Conservation (phyloP, 2,329 filamentous ascomycete species). For the Dothistroma septosporum region DNA sequence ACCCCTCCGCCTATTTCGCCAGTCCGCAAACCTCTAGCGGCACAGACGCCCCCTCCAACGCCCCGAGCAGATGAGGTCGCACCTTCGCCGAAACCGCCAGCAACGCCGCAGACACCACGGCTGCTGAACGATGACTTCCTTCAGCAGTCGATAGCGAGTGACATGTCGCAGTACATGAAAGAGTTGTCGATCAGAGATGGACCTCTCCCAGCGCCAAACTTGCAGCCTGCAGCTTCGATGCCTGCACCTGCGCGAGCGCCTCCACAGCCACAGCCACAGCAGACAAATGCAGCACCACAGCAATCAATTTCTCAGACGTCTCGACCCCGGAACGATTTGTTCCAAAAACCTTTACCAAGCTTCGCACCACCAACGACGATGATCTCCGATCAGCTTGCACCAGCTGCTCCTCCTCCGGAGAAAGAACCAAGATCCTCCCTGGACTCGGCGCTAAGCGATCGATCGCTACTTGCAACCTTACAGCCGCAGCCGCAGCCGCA, state of each 20-base stretch:
- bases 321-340: conserved; percentile 26
- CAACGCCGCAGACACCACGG: conserved; percentile 31
- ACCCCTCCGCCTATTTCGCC: conserved; percentile 47
- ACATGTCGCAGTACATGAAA: conserved; percentile 40
- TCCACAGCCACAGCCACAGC: conserved; percentile 2
- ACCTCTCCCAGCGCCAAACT: conserved; percentile 25
- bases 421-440: conserved; percentile 12
- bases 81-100: conserved; percentile 31
- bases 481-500: conserved; percentile 9
- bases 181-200: conserved; percentile 33
- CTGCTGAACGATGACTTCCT: conserved; percentile 45
- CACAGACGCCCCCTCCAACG: conserved; percentile 35
- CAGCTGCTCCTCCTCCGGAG: conserved; percentile 4
- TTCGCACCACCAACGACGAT: conserved; percentile 24
- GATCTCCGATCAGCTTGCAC: conserved; percentile 4
- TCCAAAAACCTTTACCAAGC: conserved; percentile 34
- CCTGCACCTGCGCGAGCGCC: conserved; percentile 11
- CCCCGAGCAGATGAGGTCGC: conserved; percentile 27
- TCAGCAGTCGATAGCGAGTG: conserved; percentile 46
- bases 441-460: conserved; percentile 13
- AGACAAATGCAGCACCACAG: conserved; percentile 8
- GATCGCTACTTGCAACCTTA: background rate
- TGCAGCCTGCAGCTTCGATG: conserved; percentile 14
- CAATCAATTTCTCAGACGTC: background rate
- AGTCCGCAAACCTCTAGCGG: conserved; percentile 38